Conservation (phyloP, 2,329 filamentous ascomycete genomes). For the Diaporthe nobilis region DNA sequence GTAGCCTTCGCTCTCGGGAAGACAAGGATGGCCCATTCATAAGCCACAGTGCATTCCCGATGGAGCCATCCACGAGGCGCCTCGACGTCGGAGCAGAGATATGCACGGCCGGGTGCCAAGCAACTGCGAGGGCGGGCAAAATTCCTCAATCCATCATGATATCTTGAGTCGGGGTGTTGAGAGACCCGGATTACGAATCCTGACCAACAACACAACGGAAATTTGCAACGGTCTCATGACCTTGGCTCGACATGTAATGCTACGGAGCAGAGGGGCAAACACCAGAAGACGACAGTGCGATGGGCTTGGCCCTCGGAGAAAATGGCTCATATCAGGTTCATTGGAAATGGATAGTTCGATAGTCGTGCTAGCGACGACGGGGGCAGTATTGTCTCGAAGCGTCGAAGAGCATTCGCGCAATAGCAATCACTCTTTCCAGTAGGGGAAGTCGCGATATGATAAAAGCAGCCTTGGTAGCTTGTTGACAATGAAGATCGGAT, state of each 20-base stretch:
- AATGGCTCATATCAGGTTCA: conserved; percentile 14
- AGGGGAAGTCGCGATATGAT: not conserved
- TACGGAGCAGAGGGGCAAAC: conserved; percentile 18
- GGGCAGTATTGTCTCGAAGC: not conserved
- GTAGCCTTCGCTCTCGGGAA: conserved; percentile 32
- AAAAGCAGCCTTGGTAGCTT: conserved; percentile 1
- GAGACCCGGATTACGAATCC: conserved; percentile 20
- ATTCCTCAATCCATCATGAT: not conserved
- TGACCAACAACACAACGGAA: not conserved
- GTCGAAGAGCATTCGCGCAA: no score
- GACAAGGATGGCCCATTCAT: not conserved
- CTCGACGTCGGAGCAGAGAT: conserved; percentile 6
- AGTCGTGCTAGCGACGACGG: not conserved
- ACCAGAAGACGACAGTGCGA: not conserved
- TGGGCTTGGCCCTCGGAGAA: conserved; percentile 11
- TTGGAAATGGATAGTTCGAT: conserved; percentile 8
- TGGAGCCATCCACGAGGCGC: not conserved
- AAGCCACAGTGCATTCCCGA: not conserved
- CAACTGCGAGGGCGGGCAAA: not conserved
- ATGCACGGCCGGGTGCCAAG: conserved; percentile 20
- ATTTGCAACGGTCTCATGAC: conserved; percentile 26
- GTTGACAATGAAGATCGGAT: not conserved
- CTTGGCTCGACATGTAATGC: conserved; percentile 17
- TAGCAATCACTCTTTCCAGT: not conserved
- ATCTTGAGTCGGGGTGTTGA: not conserved